Evolutionary conservation across 2,329 filamentous ascomycete genomes (phyloP), one percentile per base, ranked within the genome.

Genomic region (Thielaviopsis euricoi): DNA sequence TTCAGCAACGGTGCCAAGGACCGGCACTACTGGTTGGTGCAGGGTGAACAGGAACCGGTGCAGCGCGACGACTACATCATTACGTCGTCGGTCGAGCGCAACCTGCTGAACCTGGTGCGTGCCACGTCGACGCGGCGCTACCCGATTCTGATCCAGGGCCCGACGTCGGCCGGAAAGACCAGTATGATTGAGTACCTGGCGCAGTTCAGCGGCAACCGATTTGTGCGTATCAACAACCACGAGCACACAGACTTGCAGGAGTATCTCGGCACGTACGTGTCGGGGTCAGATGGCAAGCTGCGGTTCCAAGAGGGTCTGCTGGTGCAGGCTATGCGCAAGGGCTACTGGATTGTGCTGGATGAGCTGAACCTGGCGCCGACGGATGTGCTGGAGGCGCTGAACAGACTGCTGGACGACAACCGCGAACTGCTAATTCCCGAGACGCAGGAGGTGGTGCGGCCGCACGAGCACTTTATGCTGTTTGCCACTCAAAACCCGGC

Each of bases 161-260:
- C 94, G 13, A 99, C 93, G 0, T 98, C 94, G 5, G 87, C 91
- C 13, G 93, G 93, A 62, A 99, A 99, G 71, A 99, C 93, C 0
- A 97, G 91, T 70, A 98, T 99, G 93, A 95, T 98, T 49, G 91
- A 97, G 70, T 96, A 95, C 67, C 78, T 99, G 43, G 91, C 94
- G n/a, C 93, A 95, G 66, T 86, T 87, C 58, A 97, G 89, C 29
- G 93, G 94, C 3, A 95, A 99, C 68, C 93, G 87, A 66, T 98
- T 97, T 67, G 89, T 98, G 50, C 83, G 93, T 61, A 98, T 99
- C 75, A 99, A 99, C 72, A 99, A 99, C 64, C 93, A 99, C 70
- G 94, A 99, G 67, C 93, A 98, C 66, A 98, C 93, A 0, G 93
- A 99, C 69, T 74, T 99, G 43, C 93, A 98, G 69, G 94, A 99